A percentile compares a stretch with the other conserved stretches of the same genome.
Evolutionary conservation across 192 early-diverging fungal species (phyloP).

Genomic region (Rhizophagus prolifer): DNA sequence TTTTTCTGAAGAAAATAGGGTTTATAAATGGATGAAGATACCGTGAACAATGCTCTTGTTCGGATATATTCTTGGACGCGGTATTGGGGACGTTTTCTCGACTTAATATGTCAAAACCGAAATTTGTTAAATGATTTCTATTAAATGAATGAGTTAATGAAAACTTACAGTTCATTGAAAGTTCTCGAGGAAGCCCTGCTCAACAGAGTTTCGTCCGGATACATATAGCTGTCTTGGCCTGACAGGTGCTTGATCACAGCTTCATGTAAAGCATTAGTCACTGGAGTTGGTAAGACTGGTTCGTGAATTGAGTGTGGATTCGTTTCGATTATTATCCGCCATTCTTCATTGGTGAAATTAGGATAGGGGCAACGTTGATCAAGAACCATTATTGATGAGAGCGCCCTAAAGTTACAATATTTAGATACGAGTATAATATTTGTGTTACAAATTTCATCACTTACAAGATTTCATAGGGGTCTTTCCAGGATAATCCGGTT

Average conservation of each 20-base stretch:
- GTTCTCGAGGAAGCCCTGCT: too few relatives aligned
- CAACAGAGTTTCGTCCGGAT: conserved; percentile 20
- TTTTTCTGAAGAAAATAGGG: too few relatives aligned
- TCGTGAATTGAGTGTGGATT: conserved; percentile 17
- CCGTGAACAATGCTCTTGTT: too few relatives aligned
- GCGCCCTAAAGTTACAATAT: conserved; percentile 23
- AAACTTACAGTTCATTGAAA: too few relatives aligned
- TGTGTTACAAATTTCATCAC: conserved; percentile 8
- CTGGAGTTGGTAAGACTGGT: conserved; percentile 15
- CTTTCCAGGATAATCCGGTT: too few relatives aligned
- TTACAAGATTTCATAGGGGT: conserved; percentile 23
- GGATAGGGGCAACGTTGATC: too few relatives aligned
- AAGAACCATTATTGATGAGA: conserved; percentile 29
- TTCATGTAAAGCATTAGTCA: conserved; percentile 22
- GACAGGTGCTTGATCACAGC: conserved; percentile 14
- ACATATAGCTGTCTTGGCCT: conserved; percentile 29
- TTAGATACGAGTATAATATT: conserved; percentile 9
- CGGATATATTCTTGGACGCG: too few relatives aligned
- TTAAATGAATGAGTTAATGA: too few relatives aligned
- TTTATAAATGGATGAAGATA: too few relatives aligned
- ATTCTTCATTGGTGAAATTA: background rate
- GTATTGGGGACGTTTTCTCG: too few relatives aligned
- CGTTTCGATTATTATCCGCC: conserved; percentile 17
- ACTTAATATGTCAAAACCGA: too few relatives aligned
- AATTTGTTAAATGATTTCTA: too few relatives aligned